Base-by-base conservation (phyloP, 352 stramenopile species). In the Pythium insidiosum region DNA sequence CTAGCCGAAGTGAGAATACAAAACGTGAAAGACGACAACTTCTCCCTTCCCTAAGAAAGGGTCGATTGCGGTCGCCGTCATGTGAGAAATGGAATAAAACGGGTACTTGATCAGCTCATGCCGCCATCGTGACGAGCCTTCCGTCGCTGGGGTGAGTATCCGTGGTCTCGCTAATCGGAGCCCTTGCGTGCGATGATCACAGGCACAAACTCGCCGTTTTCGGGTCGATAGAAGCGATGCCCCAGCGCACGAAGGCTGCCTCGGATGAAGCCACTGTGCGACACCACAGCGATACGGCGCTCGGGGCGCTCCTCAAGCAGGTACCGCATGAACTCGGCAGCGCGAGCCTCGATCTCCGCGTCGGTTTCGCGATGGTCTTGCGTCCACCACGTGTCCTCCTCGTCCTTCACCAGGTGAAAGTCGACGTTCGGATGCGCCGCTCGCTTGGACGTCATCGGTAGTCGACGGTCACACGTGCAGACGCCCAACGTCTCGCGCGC, bases 151-250 rank as follows among this genome's bases (percentile, higher is more conserved):
- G n/a, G n/a, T n/a, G 25, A 39, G 15, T 4, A 26, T 38, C 34
- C 50, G 3, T 46, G 31, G 21, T 57, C 41, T 0, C 51, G 36
- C 20, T 16, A 24, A 6, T 18, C 5, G 21, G 15, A 7, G 21
- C 34, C n/a, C 12, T 13, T 22, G 21, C 31, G 18, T 20, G 12
- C 2, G 22, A 87, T 58, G 33, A 88, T 40, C 33, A 84, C 52
- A 15, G 74, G 74, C 22, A 88, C 68, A 26, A 82, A 75, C 35
- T 88, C 74, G 38, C 67, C 72, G 41, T 88, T 88, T 9, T 58
- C 50, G 11, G 74, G 74, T 19, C 73, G 69, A 43, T 80, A 88
- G 62, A 81, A 79, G 22, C 60, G 71, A 40, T 82, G 71, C 0
- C 66, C 66, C 13, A 88, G 50, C n/a, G 63, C 67, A 2, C 60